phyloP scores from a whole-genome alignment of 225 moss, liverwort and hornwort genomes.

The Polytrichum commune region DNA sequence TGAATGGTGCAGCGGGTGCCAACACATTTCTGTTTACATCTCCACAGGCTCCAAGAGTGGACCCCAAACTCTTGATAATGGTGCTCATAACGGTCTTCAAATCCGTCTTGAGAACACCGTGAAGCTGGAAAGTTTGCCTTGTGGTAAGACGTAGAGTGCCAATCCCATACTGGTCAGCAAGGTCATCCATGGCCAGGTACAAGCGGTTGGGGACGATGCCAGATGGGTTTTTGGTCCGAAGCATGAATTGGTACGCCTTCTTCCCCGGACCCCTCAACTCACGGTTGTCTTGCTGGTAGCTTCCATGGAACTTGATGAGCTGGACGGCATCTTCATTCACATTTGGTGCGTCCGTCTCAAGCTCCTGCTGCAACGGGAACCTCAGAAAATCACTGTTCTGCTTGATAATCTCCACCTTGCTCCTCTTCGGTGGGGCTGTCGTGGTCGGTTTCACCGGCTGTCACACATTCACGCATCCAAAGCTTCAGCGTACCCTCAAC shows the following conservation, averaged over 20 bases:
- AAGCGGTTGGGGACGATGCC: conserved; percentile 80
- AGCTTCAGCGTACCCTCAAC: background rate
- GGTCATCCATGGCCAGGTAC: conserved; percentile 85
- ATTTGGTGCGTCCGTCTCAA: conserved; percentile 69
- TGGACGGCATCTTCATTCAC: conserved; percentile 82
- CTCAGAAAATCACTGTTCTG: conserved; percentile 81
- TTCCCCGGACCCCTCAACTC: conserved; percentile 52
- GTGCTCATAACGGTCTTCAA: conserved; percentile 85
- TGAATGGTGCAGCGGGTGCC: conserved; percentile 81
- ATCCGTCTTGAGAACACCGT: conserved; percentile 78
- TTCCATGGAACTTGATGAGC: conserved; percentile 97
- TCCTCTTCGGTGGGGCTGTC: conserved; percentile 68
- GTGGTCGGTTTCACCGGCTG: conserved; percentile 60
- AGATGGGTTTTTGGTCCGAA: conserved; percentile 89
- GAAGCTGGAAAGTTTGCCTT: conserved; percentile 92
- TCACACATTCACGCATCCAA: background rate
- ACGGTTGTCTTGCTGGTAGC: conserved; percentile 91
- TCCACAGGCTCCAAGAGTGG: conserved; percentile 90
- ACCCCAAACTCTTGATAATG: conserved; percentile 76
- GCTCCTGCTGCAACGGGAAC: conserved; percentile 68
- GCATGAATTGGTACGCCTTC: conserved; percentile 94
- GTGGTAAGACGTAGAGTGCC: conserved; percentile 92
- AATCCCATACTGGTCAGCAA: conserved; percentile 83
- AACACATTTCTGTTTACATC: conserved; percentile 91
- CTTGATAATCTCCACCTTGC: conserved; percentile 94